A percentile compares a stretch with the other conserved stretches of the same genome.
phyloP scores from a whole-genome alignment of 495 filamentous ascomycete genomes.

The Trichoderma parareesei region DNA sequence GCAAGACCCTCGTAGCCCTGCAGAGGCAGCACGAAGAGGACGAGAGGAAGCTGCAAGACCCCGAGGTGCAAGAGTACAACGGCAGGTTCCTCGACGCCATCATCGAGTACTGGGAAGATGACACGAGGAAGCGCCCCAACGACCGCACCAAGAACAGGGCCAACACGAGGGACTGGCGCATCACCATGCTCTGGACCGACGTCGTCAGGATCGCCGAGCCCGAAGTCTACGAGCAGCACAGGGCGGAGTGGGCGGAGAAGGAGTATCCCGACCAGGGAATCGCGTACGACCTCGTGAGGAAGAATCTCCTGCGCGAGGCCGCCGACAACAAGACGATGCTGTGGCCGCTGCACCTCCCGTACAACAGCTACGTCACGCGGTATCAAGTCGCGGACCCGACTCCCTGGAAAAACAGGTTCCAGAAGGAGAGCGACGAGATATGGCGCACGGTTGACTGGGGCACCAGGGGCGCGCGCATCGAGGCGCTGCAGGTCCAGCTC shows the following conservation, averaged over 20 bases:
- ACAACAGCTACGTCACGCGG: neutral
- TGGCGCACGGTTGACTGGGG: neutral
- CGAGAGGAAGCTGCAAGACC: neutral
- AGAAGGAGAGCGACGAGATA: neutral
- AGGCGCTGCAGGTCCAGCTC: neutral
- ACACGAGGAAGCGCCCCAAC: neutral
- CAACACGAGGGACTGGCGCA: neutral
- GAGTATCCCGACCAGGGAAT: neutral
- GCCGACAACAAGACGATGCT: conserved; percentile 8
- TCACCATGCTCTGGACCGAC: neutral
- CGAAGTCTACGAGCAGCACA: neutral
- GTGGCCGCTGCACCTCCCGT: neutral
- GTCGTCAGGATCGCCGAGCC: conserved; percentile 5
- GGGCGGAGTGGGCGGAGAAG: neutral
- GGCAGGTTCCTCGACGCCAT: neutral
- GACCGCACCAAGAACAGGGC: neutral
- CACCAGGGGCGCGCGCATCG: neutral
- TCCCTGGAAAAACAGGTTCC: neutral
- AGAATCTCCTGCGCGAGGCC: neutral
- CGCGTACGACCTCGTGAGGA: neutral
- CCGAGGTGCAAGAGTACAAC: neutral
- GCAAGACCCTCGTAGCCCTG: neutral
- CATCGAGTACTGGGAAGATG: neutral
- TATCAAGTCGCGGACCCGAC: neutral
- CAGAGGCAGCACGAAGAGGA: neutral